Evolutionary conservation across 208 protist genomes (phyloP), one percentile per base, ranked within the genome.

Genomic region (Naegleria gruberi): DNA sequence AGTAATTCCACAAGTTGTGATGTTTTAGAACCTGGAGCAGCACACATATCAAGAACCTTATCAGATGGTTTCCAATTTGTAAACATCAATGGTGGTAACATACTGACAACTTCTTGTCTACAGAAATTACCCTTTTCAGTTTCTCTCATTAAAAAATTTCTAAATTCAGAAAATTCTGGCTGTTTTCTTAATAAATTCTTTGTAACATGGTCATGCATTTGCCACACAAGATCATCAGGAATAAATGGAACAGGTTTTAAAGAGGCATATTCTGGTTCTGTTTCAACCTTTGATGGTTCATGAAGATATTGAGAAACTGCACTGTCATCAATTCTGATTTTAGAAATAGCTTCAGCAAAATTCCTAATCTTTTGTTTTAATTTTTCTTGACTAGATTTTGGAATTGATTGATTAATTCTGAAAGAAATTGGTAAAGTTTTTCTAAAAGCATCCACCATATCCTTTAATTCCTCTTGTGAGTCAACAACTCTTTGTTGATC

Each of bases 11-110:
- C 7, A 12, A 84, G 45, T 55, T 93, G 92, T 46, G 46, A 30
- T 23, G 92, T 93, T 89, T 93, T 93, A 4, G 92, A 93, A 0
- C 92, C 92, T 41, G 95, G 95, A 34, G 95, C 96, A 41, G 93
- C 91, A 87, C 93, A 92, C 30, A 89, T 89, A 44, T 89, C 85
- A 8, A 89, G 26, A 6, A 89, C 46, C 30, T 10, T 41, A 43
- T 89, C n/a, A 23, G 17, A 10, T 57, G 46, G 17, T 89, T 89
- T 57, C 17, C 51, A 7, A 74, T 74, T 44, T 4, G 37, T 30
- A 65, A 74, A n/a, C 51, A 89, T 41, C 47, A 89, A 44, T 74
- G 85, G 85, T 45, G 85, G 85, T n/a, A 89, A 6, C 85, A 89
- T 89, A 74, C 46, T 74, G 2, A 89, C 85, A 44, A 15, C 85